These are phyloP conservation scores for Pseudomassariella vexata DNA, from an alignment of 2,329 filamentous ascomycete species.

Conservation along the genomic window DNA sequence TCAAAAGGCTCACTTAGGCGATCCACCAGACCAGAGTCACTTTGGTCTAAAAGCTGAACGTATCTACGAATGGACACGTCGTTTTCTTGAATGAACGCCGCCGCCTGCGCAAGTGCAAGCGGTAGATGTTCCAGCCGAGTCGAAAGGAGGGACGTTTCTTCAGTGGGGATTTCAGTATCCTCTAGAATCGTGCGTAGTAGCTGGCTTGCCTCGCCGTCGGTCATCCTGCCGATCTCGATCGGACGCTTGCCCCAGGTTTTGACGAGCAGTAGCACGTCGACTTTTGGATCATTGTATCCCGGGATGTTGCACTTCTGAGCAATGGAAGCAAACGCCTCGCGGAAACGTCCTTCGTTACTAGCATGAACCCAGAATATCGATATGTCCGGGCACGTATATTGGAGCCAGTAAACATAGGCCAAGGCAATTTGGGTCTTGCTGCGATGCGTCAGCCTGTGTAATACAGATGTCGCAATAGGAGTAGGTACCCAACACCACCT, in stretches of 20 bases:
- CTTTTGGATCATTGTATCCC: constrained; percentile 14
- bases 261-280: constrained; percentile 16
- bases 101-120: constrained; percentile 27
- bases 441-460: constrained; percentile 4
- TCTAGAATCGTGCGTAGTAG: constrained; percentile 16
- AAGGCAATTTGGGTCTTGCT: constrained; percentile 28
- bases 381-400: constrained; percentile 10
- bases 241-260: constrained; percentile 19
- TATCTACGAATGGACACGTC: constrained; percentile 17
- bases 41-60: constrained; percentile 18
- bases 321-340: constrained; percentile 18
- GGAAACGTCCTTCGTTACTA: constrained; percentile 22
- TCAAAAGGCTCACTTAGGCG: constrained; percentile 25
- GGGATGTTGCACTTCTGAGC: constrained; percentile 17
- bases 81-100: constrained; percentile 27
- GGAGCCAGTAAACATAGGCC: constrained; percentile 19
- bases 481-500: constrained; percentile 18
- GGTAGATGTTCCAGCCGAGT: constrained; percentile 24
- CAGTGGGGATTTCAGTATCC: background rate
- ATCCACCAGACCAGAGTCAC: constrained; percentile 12
- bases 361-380: constrained; percentile 29
- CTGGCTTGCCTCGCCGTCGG: constrained; percentile 14
- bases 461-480: background rate
- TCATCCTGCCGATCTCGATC: constrained; percentile 23
- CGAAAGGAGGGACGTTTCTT: constrained; percentile 13